Evolutionary conservation across 2,329 filamentous ascomycete genomes (phyloP).

Genomic region (Grosmannia huntii): DNA sequence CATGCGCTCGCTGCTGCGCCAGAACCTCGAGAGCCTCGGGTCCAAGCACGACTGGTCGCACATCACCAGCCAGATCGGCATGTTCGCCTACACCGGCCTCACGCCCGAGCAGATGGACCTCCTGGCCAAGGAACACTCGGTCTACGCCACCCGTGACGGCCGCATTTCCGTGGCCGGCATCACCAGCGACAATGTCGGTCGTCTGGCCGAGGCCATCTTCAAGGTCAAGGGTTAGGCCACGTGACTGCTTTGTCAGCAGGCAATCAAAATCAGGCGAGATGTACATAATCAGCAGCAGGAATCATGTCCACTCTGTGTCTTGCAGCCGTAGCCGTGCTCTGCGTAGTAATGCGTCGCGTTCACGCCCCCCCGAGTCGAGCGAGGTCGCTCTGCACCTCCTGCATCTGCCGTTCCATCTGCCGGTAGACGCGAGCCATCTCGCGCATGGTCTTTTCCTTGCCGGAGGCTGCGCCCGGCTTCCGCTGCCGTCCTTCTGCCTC

Average conservation of each 20-base stretch:
- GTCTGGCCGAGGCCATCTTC: constrained; percentile 72
- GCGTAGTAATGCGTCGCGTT: too few relatives aligned
- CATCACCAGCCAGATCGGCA: constrained; percentile 97
- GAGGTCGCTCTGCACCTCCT: constrained; percentile 36
- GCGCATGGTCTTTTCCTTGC: constrained; percentile 35
- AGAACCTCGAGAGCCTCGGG: constrained; percentile 87
- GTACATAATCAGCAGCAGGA: too few relatives aligned
- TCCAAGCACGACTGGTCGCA: constrained; percentile 98
- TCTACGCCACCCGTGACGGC: constrained; percentile 92
- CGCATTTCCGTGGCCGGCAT: constrained; percentile 80
- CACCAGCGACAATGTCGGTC: constrained; percentile 64
- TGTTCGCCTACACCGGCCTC: constrained; percentile 98
- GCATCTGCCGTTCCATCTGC: constrained; percentile 36
- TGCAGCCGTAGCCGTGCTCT: neutral
- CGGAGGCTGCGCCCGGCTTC: constrained; percentile 15
- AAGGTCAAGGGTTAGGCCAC: constrained; percentile 56
- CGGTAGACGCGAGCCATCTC: constrained; percentile 39
- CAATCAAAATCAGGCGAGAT: neutral
- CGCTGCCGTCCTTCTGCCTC: constrained; percentile 5
- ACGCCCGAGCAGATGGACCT: constrained; percentile 82
- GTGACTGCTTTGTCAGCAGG: neutral
- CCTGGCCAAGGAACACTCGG: constrained; percentile 88
- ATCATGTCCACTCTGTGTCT: neutral
- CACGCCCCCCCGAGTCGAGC: constrained; percentile 14
- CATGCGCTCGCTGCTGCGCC: constrained; percentile 90